These are phyloP conservation scores for Isabelozyma rhagii DNA, from an alignment of 805 yeast genomes.

Conservation along the genomic window DNA sequence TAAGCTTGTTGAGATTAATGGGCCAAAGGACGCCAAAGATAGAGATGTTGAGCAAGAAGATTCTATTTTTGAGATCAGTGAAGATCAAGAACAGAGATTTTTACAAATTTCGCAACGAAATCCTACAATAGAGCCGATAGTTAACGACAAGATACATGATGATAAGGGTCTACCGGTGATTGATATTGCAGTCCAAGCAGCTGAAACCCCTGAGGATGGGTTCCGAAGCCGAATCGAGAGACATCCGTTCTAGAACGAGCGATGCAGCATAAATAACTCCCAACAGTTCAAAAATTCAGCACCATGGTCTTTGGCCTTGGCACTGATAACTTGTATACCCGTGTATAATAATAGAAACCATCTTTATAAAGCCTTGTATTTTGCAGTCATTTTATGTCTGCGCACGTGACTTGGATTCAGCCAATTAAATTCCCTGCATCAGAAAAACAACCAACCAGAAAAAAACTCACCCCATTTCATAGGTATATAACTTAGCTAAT, in stretches of 20 bases:
- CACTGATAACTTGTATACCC: no score
- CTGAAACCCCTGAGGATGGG: no score
- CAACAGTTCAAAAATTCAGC: no score
- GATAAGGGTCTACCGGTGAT: not conserved
- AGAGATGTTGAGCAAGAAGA: not conserved
- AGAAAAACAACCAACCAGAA: conserved; percentile 1
- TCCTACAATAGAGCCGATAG: not conserved
- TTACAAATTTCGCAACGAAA: not conserved
- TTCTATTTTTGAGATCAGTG: not conserved
- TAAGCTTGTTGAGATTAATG: not conserved
- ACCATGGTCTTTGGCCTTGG: no score
- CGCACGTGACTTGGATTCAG: conserved; percentile 1
- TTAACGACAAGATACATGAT: not conserved
- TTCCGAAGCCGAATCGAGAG: no score
- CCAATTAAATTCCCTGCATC: not conserved
- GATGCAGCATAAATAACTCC: no score
- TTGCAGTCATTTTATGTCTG: not conserved
- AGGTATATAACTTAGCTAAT: not conserved
- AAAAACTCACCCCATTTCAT: conserved; percentile 15
- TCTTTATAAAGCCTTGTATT: not conserved
- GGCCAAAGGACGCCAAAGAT: not conserved
- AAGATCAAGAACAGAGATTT: not conserved
- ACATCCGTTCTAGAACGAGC: no score
- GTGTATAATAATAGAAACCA: no score
- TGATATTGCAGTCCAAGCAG: not conserved